Conservation (phyloP, 345 rosid genomes). For the Turritis glabra region DNA sequence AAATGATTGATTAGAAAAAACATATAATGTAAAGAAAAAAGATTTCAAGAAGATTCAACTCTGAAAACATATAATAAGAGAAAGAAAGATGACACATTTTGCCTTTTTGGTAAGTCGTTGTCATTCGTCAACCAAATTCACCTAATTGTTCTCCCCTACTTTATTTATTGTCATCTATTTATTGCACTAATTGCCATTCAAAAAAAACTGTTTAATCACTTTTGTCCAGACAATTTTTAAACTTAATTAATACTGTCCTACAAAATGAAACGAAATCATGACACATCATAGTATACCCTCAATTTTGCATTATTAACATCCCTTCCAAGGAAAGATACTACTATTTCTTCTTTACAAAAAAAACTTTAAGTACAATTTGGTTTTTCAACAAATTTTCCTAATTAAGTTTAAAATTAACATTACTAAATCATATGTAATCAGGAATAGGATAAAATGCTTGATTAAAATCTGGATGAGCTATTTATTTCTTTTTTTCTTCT, state of each 20-base stretch:
- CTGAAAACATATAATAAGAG: neutral
- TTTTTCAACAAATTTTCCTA: too few relatives aligned
- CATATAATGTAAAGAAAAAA: neutral
- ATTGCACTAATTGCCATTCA: slow-evolving; percentile 30
- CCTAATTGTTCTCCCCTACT: neutral
- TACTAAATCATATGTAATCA: neutral
- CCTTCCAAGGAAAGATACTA: slow-evolving; percentile 13
- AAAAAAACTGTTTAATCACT: neutral
- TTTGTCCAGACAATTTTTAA: neutral
- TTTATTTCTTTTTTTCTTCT: neutral
- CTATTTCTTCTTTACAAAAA: neutral
- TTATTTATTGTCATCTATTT: slow-evolving; percentile 3
- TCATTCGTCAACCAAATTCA: slow-evolving; percentile 28
- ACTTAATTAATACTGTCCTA: neutral
- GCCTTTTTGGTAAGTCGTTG: slow-evolving; percentile 28
- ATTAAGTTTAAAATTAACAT: neutral
- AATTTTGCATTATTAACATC: slow-evolving; percentile 1
- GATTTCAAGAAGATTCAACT: slow-evolving; percentile 22
- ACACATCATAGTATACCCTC: neutral
- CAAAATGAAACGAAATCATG: neutral
- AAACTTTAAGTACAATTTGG: neutral
- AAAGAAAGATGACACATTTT: slow-evolving; percentile 27
- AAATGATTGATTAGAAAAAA: neutral
- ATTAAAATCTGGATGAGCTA: neutral
- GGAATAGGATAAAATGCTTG: neutral